Percentiles rank a stretch among this genome's conserved stretches.
Conservation (phyloP, 169 alveolate genomes). For the Plasmodium cynomolgi region DNA sequence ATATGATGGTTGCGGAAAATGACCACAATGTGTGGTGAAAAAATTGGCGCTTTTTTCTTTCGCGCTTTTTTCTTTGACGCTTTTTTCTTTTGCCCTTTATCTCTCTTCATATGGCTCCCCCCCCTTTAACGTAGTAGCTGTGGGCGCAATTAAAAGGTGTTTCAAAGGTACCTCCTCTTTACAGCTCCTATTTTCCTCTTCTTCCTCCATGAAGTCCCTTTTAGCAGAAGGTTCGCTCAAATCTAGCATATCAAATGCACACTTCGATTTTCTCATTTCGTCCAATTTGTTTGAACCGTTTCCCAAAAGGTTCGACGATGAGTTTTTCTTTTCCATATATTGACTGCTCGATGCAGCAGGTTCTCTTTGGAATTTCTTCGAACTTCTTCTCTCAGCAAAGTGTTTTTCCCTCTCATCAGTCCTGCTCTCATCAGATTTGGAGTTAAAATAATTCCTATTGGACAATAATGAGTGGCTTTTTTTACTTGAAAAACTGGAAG, state of each 20-base stretch:
- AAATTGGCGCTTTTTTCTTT: not conserved
- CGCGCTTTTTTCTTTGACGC: too few relatives aligned
- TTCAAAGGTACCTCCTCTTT: slow-evolving; percentile 51
- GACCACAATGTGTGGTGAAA: not conserved
- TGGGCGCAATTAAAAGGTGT: not conserved
- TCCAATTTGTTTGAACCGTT: slow-evolving; percentile 7
- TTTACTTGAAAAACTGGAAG: slow-evolving; percentile 32
- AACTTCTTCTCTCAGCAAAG: not conserved
- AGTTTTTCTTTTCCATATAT: not conserved
- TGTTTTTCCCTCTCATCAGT: not conserved
- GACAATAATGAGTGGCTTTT: slow-evolving; percentile 20
- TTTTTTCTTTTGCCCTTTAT: not conserved
- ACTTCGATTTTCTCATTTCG: not conserved
- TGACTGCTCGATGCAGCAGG: not conserved
- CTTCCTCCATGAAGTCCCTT: not conserved
- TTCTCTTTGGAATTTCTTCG: not conserved
- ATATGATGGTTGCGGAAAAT: not conserved
- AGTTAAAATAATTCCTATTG: slow-evolving; percentile 46
- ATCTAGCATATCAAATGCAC: slow-evolving; percentile 52
- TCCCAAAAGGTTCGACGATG: slow-evolving; percentile 3
- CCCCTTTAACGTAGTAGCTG: not conserved
- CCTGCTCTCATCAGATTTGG: slow-evolving; percentile 3
- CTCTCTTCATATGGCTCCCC: not conserved
- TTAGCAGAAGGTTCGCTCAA: slow-evolving; percentile 17
- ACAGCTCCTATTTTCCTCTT: not conserved